Base-by-base conservation (phyloP, 1,284 basidiomycete species). In the Erythrobasidium hasegawianum region DNA sequence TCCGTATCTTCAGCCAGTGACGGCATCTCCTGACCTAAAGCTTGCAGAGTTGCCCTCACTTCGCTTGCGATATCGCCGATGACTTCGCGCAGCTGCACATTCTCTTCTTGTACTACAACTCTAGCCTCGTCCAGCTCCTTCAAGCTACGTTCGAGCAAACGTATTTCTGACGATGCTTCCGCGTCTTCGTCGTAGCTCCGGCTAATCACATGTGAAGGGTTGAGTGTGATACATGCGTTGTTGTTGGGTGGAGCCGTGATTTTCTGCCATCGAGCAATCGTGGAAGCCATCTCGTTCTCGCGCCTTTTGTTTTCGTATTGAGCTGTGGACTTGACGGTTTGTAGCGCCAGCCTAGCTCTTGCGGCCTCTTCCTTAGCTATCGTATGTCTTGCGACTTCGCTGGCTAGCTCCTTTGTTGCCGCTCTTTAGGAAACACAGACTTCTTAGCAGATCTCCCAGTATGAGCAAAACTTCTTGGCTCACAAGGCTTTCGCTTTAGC, bases 261-360 rank as follows among this genome's bases (percentile, higher is more conserved):
- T 39, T 52, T 65, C 55, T 65, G 62, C 62, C 62, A 65, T 22
- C 62, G 41, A n/a, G 54, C 2, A n/a, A 65, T 22, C 1, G 47
- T 22, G 7, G 62, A 47, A 10, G 62, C 62, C 16, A 65, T 27
- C 33, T 65, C 62, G 39, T 57, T 50, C 18, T 65, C 62, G 26
- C 56, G 41, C 14, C 62, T 40, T 20, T 65, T 65, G 26, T 41
- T 49, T 13, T 65, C 62, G 24, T 65, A 49, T 27, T 22, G 27
- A 22, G 62, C 62, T 22, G 54, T 33, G 1, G 43, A 29, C 41
- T 58, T 65, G 2, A 65, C 62, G 16, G 56, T 22, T 18, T 27
- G 20, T 16, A 65, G 39, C 2, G 62, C 62, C 5, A 65, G 33
- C 38, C 62, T 24, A 13, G 62, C 62, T 33, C 57, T 65, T 2